These are phyloP conservation scores for Stagonosporopsis rhizophila DNA, from an alignment of 2,329 filamentous ascomycete species.

Conservation along the genomic window DNA sequence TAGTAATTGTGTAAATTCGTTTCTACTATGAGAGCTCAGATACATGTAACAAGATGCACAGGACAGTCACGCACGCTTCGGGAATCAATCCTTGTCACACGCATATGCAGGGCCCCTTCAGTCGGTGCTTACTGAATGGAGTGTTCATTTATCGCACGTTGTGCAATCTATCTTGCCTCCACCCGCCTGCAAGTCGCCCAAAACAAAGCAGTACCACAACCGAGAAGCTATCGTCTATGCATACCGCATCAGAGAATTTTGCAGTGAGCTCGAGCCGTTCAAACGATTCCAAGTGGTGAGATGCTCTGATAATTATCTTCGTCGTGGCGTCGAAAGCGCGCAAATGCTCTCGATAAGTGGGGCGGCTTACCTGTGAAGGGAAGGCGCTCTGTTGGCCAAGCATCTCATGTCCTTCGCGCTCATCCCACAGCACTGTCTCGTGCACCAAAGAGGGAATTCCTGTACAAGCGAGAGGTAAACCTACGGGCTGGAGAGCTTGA, in stretches of 20 bases:
- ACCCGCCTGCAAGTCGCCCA: conserved; percentile 1
- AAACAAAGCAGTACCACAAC: not conserved
- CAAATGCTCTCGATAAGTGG: conserved; percentile 29
- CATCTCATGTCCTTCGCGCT: conserved; percentile 1
- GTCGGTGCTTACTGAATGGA: conserved; percentile 1
- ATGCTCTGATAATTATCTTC: conserved; percentile 1
- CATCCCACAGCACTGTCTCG: not conserved
- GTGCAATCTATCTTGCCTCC: conserved; percentile 2
- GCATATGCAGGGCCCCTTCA: not conserved
- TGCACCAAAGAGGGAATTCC: not conserved
- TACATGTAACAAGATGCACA: not conserved
- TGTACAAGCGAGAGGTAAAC: not conserved
- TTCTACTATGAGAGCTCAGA: not conserved
- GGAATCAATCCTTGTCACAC: not conserved
- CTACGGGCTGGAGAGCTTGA: conserved; percentile 1
- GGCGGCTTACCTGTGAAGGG: conserved; percentile 18
- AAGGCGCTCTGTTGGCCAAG: conserved; percentile 18
- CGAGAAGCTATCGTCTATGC: not conserved
- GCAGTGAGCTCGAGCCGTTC: not conserved
- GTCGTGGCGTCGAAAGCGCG: conserved; percentile 26
- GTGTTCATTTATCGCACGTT: not conserved
- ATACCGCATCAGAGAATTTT: not conserved
- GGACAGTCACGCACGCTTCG: not conserved
- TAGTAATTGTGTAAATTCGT: not conserved
- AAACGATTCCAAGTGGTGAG: conserved; percentile 4